Evolutionary conservation across 2,329 filamentous ascomycete species (phyloP).

Genomic region (Ceratocystis harringtonii): DNA sequence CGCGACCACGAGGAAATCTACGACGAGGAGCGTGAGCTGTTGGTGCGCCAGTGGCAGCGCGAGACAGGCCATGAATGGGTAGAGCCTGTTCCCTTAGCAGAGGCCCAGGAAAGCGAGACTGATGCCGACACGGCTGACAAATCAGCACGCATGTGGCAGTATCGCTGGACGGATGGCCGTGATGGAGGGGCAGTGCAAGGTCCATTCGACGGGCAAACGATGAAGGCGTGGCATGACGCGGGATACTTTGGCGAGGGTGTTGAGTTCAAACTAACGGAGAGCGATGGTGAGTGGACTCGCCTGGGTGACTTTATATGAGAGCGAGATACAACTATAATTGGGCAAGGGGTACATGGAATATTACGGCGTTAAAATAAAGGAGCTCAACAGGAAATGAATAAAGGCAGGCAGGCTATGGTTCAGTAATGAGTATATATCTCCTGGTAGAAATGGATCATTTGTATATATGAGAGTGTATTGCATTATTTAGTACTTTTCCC

Average conservation of each 20-base stretch:
- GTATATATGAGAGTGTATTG: conserved; percentile 14
- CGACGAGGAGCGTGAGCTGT: conserved; percentile 67
- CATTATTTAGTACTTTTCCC: conserved; percentile 17
- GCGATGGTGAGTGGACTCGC: conserved; percentile 39
- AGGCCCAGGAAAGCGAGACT: conserved; percentile 20
- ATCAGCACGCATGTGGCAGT: conserved; percentile 57
- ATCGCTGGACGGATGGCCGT: conserved; percentile 76
- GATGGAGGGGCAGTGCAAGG: conserved; percentile 65
- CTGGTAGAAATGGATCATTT: conserved; percentile 5
- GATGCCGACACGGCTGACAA: conserved; percentile 17
- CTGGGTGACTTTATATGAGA: conserved; percentile 30
- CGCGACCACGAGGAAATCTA: conserved; percentile 83
- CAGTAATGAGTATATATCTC: not conserved
- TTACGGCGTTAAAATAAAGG: not conserved
- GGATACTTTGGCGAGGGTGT: conserved; percentile 89
- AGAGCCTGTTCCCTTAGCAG: conserved; percentile 23
- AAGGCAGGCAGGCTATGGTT: too few relatives aligned
- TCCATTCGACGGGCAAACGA: conserved; percentile 69
- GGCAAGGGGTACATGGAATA: not conserved
- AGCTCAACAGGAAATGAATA: not conserved
- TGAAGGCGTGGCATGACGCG: conserved; percentile 81
- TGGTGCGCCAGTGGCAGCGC: conserved; percentile 67
- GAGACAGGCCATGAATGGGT: conserved; percentile 81
- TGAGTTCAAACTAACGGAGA: conserved; percentile 51
- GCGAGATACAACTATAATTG: not conserved